Evolutionary conservation across 345 rosid species (phyloP).

Genomic region (Salix caprea): DNA sequence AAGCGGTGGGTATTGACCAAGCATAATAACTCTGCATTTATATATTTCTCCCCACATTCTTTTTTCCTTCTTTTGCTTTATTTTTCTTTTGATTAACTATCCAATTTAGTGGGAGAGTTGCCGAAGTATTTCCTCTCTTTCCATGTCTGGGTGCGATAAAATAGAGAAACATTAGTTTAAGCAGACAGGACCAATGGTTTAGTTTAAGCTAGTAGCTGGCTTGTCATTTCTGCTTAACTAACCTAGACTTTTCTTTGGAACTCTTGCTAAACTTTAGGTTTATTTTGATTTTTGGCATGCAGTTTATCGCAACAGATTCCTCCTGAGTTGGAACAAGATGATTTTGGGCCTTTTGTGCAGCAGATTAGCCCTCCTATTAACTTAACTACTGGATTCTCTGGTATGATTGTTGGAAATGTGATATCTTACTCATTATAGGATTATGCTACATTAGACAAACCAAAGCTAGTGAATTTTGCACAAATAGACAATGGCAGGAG

Average conservation of each 20-base stretch:
- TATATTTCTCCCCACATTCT: neutral
- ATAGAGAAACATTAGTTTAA: neutral
- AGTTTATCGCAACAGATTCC: conserved; percentile 34
- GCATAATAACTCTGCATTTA: neutral
- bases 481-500: too few species aligned
- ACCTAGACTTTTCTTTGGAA: neutral
- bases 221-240: neutral
- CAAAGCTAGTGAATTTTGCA: too few species aligned
- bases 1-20: conserved; percentile 32
- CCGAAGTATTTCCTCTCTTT: neutral
- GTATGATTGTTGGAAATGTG: conserved; percentile 27
- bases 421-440: neutral
- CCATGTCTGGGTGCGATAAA: neutral
- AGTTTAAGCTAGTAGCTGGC: conserved; percentile 1
- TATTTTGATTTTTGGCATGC: conserved; percentile 1
- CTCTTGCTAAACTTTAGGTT: neutral
- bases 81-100: neutral
- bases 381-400: conserved; percentile 28
- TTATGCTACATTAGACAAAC: too few species aligned
- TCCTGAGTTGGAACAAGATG: conserved; percentile 32
- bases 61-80: neutral
- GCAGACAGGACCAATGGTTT: neutral
- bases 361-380: conserved; percentile 35
- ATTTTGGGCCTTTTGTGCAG: conserved; percentile 21
- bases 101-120: neutral